Evolutionary conservation across 192 early-diverging fungal genomes (phyloP).

Genomic region (Gigaspora rosea): DNA sequence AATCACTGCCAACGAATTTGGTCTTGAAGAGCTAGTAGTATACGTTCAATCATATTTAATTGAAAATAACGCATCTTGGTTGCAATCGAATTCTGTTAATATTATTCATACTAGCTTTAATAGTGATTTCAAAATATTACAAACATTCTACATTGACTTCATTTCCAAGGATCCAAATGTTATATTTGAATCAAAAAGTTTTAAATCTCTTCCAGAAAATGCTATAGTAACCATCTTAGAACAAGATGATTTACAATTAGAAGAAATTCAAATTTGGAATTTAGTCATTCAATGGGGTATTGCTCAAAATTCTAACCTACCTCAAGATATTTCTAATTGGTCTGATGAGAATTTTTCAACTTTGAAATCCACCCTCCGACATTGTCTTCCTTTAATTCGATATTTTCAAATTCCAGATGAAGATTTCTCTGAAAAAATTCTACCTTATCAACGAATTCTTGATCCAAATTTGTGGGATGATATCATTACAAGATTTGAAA

Average conservation of each 20-base stretch:
- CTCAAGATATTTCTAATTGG: background rate
- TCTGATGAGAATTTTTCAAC: background rate
- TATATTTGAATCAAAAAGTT: background rate
- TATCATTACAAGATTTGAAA: background rate
- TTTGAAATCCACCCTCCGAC: background rate
- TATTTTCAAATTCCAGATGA: background rate
- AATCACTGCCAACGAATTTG: slow-evolving; percentile 2
- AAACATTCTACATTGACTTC: background rate
- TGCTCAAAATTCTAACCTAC: slow-evolving; percentile 1
- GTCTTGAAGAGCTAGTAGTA: background rate
- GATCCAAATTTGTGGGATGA: background rate
- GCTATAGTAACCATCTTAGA: background rate
- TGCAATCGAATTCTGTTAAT: background rate
- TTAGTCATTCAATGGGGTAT: slow-evolving; percentile 11
- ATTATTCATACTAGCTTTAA: background rate
- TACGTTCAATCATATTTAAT: slow-evolving; percentile 1
- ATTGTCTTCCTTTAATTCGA: slow-evolving; percentile 7
- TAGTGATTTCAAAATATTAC: background rate
- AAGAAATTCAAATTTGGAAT: slow-evolving; percentile 20
- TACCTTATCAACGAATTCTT: background rate
- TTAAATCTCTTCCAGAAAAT: background rate
- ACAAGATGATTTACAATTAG: slow-evolving; percentile 11
- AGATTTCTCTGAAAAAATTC: background rate
- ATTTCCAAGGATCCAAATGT: background rate
- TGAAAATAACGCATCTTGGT: background rate